Evolutionary conservation across 169 alveolate species (phyloP).

Genomic region (Ichthyophthirius multifiliis): DNA sequence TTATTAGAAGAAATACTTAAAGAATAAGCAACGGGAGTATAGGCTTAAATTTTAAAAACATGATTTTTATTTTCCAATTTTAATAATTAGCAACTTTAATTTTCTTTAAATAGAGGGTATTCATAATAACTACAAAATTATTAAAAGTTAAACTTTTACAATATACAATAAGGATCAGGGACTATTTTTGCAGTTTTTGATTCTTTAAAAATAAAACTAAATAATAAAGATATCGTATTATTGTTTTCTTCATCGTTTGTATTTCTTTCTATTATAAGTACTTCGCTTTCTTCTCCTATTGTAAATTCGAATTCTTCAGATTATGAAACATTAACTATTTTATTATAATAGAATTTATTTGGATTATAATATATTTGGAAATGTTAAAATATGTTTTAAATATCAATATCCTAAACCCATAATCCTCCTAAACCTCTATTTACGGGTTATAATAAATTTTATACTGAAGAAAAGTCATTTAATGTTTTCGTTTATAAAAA

Average conservation of each 20-base stretch:
- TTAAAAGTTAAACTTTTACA: constrained; percentile 23
- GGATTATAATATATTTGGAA: constrained; percentile 50
- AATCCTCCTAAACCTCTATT: constrained; percentile 74
- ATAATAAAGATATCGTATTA: constrained; percentile 1
- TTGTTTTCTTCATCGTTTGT: constrained; percentile 19
- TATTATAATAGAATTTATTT: neutral
- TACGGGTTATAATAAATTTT: constrained; percentile 43
- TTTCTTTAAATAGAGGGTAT: constrained; percentile 11
- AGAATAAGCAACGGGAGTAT: constrained; percentile 17
- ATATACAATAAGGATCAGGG: constrained; percentile 14
- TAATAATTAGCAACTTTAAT: neutral
- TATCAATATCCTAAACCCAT: constrained; percentile 68
- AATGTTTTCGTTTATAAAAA: constrained; percentile 22
- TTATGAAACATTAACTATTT: neutral
- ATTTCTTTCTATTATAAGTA: constrained; percentile 25
- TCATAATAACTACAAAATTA: constrained; percentile 15
- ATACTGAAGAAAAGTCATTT: constrained; percentile 32
- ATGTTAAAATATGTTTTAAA: constrained; percentile 50
- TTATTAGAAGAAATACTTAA: neutral
- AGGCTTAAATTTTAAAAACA: constrained; percentile 16
- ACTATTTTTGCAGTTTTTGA: neutral
- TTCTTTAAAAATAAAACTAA: constrained; percentile 32
- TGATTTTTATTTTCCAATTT: constrained; percentile 26
- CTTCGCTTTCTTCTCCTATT: constrained; percentile 19
- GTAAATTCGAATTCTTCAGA: constrained; percentile 18